Percentiles rank a stretch among this genome's conserved stretches.
Conservation (phyloP, 306 rosid genomes). For the Morella rubra region DNA sequence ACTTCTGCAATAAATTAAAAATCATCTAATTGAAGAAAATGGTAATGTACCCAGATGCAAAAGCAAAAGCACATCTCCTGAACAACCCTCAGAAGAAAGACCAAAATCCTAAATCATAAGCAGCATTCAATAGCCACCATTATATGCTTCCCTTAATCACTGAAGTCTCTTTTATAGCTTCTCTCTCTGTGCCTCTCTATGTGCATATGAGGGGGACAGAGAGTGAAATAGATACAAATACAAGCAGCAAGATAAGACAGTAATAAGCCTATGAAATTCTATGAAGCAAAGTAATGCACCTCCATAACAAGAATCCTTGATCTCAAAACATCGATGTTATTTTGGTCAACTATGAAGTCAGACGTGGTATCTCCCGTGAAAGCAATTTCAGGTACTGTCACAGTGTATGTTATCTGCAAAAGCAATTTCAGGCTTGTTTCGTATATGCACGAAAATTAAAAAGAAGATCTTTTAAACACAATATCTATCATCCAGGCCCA, state of each 20-base stretch:
- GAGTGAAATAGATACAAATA: background rate
- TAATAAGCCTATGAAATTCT: background rate
- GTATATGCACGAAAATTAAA: conserved; percentile 3
- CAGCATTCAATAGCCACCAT: background rate
- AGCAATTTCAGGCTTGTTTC: conserved; percentile 20
- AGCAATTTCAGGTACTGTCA: conserved; percentile 79
- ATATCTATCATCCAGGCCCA: background rate
- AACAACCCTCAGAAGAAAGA: background rate
- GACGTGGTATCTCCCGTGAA: conserved; percentile 91
- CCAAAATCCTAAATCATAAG: background rate
- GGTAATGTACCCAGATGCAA: background rate
- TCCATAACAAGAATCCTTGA: conserved; percentile 85
- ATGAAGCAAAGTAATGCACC: conserved; percentile 45
- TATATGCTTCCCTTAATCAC: background rate
- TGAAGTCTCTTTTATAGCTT: background rate
- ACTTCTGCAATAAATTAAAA: background rate
- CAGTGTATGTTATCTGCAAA: conserved; percentile 75
- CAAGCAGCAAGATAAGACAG: background rate
- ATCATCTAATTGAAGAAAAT: background rate
- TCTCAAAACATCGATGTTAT: conserved; percentile 64
- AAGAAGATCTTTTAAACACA: background rate
- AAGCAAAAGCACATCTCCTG: background rate
- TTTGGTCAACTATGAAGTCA: conserved; percentile 66
- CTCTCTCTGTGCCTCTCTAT: background rate
- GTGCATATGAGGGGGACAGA: background rate